phyloP scores from a whole-genome alignment of 139 green algal genomes.

The Coelastrella sp. region DNA sequence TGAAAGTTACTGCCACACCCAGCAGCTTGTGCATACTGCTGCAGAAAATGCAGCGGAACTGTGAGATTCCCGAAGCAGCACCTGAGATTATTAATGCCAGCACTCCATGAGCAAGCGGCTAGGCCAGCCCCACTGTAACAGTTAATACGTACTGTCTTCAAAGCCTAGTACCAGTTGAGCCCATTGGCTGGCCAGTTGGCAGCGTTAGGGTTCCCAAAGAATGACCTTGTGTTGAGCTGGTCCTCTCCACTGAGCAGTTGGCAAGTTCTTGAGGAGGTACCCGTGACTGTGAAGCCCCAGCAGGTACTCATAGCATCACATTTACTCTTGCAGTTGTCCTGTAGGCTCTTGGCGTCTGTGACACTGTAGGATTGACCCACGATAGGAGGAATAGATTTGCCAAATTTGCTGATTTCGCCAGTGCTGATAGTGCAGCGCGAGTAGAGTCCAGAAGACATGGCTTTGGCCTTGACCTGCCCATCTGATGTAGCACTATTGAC shows the following conservation, averaged over 20 bases:
- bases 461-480: neutral
- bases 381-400: neutral
- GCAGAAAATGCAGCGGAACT: no score
- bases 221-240: neutral
- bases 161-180: neutral
- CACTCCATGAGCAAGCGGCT: slow-evolving; percentile 45
- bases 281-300: slow-evolving; percentile 17
- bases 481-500: neutral
- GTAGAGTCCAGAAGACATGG: slow-evolving; percentile 23
- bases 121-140: neutral
- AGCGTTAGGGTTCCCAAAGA: neutral
- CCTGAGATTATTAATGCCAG: slow-evolving; percentile 42
- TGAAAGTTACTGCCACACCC: no score
- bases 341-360: neutral
- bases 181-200: neutral
- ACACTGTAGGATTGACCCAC: neutral
- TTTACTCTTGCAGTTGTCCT: neutral
- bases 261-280: neutral
- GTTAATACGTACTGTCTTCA: slow-evolving; percentile 34
- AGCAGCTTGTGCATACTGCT: no score
- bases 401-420: neutral
- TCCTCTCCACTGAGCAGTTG: neutral
- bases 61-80: no score
- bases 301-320: slow-evolving; percentile 7
- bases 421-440: neutral